Evolutionary conservation across 2,329 filamentous ascomycete species (phyloP).

Genomic region (Xylaria sp.): DNA sequence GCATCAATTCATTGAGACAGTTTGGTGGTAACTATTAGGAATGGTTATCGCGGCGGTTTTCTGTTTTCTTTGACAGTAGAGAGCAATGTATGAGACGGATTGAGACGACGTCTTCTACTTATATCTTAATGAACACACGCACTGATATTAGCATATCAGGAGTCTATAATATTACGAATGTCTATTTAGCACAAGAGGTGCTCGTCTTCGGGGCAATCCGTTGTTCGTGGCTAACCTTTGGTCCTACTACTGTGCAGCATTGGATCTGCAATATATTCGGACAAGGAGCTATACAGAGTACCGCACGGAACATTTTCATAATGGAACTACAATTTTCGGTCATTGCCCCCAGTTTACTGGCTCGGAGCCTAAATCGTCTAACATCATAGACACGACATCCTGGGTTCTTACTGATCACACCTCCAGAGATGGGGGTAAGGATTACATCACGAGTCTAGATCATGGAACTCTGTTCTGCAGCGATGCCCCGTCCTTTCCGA

Average conservation of each 20-base stretch:
- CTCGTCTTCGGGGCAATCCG: neutral
- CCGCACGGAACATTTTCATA: too few species aligned
- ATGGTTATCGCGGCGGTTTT: neutral
- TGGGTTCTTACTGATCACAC: neutral
- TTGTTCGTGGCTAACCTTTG: neutral
- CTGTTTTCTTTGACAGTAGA: neutral
- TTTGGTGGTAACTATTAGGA: neutral
- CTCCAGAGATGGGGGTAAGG: slow-evolving; percentile 10
- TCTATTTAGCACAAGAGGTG: neutral
- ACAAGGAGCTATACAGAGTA: too few species aligned
- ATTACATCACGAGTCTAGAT: slow-evolving; percentile 42
- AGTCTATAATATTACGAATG: slow-evolving; percentile 1
- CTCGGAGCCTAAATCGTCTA: neutral
- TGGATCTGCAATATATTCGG: neutral
- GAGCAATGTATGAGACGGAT: neutral
- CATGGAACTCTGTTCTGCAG: slow-evolving; percentile 27
- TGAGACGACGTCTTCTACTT: slow-evolving; percentile 4
- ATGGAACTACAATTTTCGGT: neutral
- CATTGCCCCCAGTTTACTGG: neutral
- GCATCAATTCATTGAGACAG: neutral
- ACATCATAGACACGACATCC: neutral
- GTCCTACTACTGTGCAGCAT: neutral
- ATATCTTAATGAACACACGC: slow-evolving; percentile 17
- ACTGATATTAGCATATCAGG: neutral
- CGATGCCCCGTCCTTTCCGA: slow-evolving; percentile 6